Base-by-base conservation (phyloP, 108 stramenopile species). In the Cyclotella distinguenda region DNA sequence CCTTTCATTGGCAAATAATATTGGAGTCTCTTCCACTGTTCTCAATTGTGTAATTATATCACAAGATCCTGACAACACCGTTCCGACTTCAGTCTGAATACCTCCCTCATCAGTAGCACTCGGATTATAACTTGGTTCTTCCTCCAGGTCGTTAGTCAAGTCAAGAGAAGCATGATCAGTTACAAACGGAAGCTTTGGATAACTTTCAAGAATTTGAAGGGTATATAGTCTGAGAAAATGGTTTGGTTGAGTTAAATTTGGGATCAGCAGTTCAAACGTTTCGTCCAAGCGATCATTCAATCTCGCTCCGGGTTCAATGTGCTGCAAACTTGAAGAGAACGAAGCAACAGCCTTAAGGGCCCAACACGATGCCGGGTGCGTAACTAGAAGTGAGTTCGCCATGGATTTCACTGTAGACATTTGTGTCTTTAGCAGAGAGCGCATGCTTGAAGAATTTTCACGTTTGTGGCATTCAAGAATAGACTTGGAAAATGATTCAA, bases 151-250 rank as follows among this genome's bases (percentile, higher is more conserved):
- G 39, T 81, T 86, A 12, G 81, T 52, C 12, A 88, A 53, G 68
- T 94, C 92, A 34, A 94, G 82, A 25, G 89, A 87, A 11, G 80
- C 82, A 52, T 89, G 83, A 62, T 94, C 78, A 15, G 82, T 74
- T 3, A 90, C 80, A 70, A 81, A 87, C 0, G 83, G 79, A 47
- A 78, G 81, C 57, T 38, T 56, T n/a, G 89, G 92, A 66, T 70
- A 86, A 39, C 64, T 83, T 19, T 72, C 74, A 10, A 93, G 77
- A 36, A 94, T 84, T 50, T 75, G 58, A 4, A 94, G 85, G 13
- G 92, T 81, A 57, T 90, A 68, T 2, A 89, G 45, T 32, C 92
- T 65, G 9, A 87, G 67, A 46, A 89, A 84, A 69, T 94, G 92
- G 56, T 70, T 82, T 23, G 73, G 13, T 47, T 68, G 62, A 8